Conservation (phyloP, 805 yeast species). For the Candida krabiensis region DNA sequence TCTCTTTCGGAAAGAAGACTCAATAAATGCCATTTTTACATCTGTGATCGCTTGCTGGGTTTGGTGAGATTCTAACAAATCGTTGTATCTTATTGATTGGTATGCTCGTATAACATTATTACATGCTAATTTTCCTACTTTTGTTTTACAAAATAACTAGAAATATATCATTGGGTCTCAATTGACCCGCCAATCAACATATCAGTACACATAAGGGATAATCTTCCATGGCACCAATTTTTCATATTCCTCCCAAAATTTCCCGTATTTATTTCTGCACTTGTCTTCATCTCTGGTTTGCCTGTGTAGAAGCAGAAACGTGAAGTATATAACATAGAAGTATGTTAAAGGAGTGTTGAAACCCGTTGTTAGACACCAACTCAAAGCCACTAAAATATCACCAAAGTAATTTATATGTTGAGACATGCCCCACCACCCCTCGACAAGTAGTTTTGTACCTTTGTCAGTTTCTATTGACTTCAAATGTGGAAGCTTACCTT, state of each 20-base stretch:
- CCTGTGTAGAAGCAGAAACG: conserved; percentile 78
- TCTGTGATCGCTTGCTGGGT: too few species aligned
- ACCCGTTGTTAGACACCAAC: conserved; percentile 93
- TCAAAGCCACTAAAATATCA: conserved; percentile 87
- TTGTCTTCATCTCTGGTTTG: conserved; percentile 90
- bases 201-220: conserved; percentile 79
- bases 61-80: background rate
- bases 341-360: conserved; percentile 79
- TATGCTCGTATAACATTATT: too few species aligned
- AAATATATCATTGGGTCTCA: too few species aligned
- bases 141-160: too few species aligned
- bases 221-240: conserved; percentile 82
- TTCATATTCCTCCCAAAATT: conserved; percentile 84
- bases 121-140: too few species aligned
- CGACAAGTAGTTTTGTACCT: conserved; percentile 77
- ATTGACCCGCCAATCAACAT: too few species aligned
- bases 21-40: too few species aligned
- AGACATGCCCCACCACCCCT: conserved; percentile 95
- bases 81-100: background rate
- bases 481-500: conserved; percentile 69
- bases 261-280: conserved; percentile 82
- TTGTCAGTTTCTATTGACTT: conserved; percentile 68
- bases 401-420: conserved; percentile 96
- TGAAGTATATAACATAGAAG: conserved; percentile 84
- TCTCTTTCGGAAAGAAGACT: conserved; percentile 49